Conservation (phyloP, 116 monocot species). For the Trichopus zeylanicus region DNA sequence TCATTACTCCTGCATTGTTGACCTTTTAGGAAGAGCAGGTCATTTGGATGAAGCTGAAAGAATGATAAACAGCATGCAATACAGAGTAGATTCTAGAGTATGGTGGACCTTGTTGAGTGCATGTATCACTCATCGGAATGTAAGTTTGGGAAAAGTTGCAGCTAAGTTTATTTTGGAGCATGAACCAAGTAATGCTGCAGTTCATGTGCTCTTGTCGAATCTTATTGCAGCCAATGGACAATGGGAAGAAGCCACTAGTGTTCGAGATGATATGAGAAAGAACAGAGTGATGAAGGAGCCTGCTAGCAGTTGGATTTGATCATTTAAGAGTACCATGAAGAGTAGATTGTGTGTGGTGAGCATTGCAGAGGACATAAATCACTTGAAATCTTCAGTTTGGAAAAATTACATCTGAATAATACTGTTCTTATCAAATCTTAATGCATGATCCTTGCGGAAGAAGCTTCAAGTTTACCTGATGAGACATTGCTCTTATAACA, state of each 20-base stretch:
- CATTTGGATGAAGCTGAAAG: slow-evolving; percentile 28
- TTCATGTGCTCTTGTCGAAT: slow-evolving; percentile 32
- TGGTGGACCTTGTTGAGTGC: slow-evolving; percentile 40
- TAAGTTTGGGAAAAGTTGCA: slow-evolving; percentile 23
- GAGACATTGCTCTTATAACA: too few relatives aligned
- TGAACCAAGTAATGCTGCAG: slow-evolving; percentile 25
- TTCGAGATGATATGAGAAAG: slow-evolving; percentile 11
- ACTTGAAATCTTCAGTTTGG: too few relatives aligned
- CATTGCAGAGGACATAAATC: too few relatives aligned
- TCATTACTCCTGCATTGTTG: slow-evolving; percentile 33
- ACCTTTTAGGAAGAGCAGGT: slow-evolving; percentile 34
- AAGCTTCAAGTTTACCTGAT: too few relatives aligned
- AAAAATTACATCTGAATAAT: too few relatives aligned
- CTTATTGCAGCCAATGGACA: slow-evolving; percentile 19
- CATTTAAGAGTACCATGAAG: too few relatives aligned
- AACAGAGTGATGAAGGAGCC: slow-evolving; percentile 11
- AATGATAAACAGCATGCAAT: slow-evolving; percentile 18
- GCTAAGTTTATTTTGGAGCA: slow-evolving; percentile 16
- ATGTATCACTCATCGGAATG: slow-evolving; percentile 32
- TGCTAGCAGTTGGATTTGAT: background rate
- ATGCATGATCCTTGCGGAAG: too few relatives aligned
- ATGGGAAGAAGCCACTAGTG: slow-evolving; percentile 24
- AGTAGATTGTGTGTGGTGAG: too few relatives aligned
- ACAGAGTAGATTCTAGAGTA: slow-evolving; percentile 13
- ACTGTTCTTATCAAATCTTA: too few relatives aligned